phyloP scores from a whole-genome alignment of 1,139 yeast genomes.

The Debaryomycetaceae sp. region DNA sequence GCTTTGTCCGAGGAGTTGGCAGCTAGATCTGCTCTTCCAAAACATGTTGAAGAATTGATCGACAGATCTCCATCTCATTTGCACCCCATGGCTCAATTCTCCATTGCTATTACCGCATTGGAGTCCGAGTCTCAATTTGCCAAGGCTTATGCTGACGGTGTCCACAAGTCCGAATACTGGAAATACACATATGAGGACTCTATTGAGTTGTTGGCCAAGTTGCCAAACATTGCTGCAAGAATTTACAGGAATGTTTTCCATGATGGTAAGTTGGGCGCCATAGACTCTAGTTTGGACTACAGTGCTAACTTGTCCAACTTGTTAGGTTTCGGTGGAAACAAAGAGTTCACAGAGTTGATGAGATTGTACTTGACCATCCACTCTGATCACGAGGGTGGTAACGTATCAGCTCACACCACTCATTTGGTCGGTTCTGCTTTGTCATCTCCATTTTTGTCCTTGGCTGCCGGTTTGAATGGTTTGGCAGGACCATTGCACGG shows the following conservation, averaged over 20 bases:
- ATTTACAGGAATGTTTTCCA: conserved; percentile 88
- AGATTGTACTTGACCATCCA: conserved; percentile 90
- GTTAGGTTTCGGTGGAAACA: conserved; percentile 78
- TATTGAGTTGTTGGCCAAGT: conserved; percentile 82
- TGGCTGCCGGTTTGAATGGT: conserved; percentile 94
- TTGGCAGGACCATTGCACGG: conserved; percentile 98
- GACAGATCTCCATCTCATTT: conserved; percentile 80
- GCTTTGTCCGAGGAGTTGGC: conserved; percentile 81
- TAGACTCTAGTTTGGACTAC: conserved; percentile 80
- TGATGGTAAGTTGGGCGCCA: conserved; percentile 74
- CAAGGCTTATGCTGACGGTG: conserved; percentile 86
- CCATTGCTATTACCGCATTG: conserved; percentile 88
- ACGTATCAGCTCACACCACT: conserved; percentile 96
- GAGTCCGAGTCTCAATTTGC: conserved; percentile 91
- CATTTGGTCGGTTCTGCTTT: conserved; percentile 96
- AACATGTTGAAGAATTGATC: conserved; percentile 77
- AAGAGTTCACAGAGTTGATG: conserved; percentile 84
- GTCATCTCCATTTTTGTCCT: conserved; percentile 87
- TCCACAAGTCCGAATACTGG: conserved; percentile 87
- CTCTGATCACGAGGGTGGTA: conserved; percentile 99
- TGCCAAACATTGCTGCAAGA: conserved; percentile 91
- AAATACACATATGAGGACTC: conserved; percentile 88
- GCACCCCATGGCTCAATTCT: conserved; percentile 98
- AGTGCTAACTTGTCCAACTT: conserved; percentile 84
- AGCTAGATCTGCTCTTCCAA: conserved; percentile 79